phyloP scores from a whole-genome alignment of 2,329 filamentous ascomycete genomes.

The Nemania sp. region DNA sequence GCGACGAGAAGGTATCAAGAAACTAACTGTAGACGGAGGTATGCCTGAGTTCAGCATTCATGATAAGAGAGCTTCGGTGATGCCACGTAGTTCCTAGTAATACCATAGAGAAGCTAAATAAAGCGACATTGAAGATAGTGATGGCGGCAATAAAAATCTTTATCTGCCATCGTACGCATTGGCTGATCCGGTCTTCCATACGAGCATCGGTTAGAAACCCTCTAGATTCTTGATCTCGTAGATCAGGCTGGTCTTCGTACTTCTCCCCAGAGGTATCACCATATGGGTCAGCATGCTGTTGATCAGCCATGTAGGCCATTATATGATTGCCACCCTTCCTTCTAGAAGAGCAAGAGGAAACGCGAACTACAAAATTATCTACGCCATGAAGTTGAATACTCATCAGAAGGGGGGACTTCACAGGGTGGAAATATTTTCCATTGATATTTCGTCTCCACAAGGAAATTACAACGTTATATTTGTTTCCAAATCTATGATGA shows the following conservation, averaged over 20 bases:
- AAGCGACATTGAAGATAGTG: slow-evolving; percentile 9
- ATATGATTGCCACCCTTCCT: neutral
- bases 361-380: neutral
- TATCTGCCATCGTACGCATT: neutral
- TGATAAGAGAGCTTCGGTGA: neutral
- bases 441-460: too few species aligned
- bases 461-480: too few species aligned
- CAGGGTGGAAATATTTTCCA: neutral
- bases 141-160: neutral
- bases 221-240: slow-evolving; percentile 11
- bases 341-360: neutral
- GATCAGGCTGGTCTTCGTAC: neutral
- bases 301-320: neutral
- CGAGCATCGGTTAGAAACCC: slow-evolving; percentile 7
- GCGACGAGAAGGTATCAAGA: too few species aligned
- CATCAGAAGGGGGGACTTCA: neutral
- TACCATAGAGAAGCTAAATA: slow-evolving; percentile 4
- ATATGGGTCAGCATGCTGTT: neutral
- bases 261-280: neutral
- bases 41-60: slow-evolving; percentile 28
- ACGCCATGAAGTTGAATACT: neutral
- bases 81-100: slow-evolving; percentile 7
- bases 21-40: slow-evolving; percentile 20
- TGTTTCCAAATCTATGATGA: neutral
- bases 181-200: neutral